Evolutionary conservation across 495 filamentous ascomycete species (phyloP).

Genomic region (Hamigera avellanea): DNA sequence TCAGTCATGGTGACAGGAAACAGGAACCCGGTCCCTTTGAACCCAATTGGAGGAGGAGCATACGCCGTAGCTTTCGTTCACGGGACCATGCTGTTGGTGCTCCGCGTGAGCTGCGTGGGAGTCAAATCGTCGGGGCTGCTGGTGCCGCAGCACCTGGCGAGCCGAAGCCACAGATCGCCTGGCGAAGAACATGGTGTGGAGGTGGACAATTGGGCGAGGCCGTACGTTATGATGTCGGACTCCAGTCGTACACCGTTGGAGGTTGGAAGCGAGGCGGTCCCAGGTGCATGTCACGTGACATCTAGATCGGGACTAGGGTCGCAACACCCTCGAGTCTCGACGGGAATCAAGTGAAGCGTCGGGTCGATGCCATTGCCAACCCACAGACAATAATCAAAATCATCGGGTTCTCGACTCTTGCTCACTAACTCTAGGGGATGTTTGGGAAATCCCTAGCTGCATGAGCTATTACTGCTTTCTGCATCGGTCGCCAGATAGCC

Average conservation of each 20-base stretch:
- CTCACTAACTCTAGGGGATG: background rate
- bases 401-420: no score
- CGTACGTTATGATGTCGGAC: conserved; percentile 14
- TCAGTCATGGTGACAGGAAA: conserved; percentile 2
- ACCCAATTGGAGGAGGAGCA: conserved; percentile 16
- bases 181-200: conserved; percentile 33
- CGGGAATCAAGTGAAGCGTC: conserved; percentile 4
- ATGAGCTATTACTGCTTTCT: background rate
- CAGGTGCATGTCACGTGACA: conserved; percentile 9
- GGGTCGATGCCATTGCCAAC: no score
- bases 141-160: conserved; percentile 32
- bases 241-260: background rate
- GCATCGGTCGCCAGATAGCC: conserved; percentile 3
- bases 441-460: no score
- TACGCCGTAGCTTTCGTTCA: conserved; percentile 56
- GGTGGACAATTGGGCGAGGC: conserved; percentile 20
- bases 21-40: background rate
- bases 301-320: conserved; percentile 11
- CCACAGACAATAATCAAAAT: no score
- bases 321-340: background rate
- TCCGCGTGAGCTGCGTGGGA: conserved; percentile 31
- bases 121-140: conserved; percentile 33
- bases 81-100: conserved; percentile 37
- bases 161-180: conserved; percentile 30
- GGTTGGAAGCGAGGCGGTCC: conserved; percentile 9